These are phyloP conservation scores for Haematococcus lacustris DNA, from an alignment of 139 green algal species.

Conservation along the genomic window DNA sequence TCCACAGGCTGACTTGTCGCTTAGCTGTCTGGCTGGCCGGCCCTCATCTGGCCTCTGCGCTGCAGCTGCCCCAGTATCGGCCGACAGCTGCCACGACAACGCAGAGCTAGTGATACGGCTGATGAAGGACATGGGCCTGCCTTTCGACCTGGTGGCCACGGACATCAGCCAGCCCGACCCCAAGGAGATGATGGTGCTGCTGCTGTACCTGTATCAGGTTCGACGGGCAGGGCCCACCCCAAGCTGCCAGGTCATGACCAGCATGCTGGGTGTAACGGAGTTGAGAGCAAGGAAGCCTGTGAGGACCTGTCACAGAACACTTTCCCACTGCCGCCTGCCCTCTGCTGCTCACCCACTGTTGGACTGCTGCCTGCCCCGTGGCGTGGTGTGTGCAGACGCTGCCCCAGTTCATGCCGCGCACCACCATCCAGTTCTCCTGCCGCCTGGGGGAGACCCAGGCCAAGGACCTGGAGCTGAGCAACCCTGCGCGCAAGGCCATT, in stretches of 20 bases:
- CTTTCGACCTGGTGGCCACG: constrained; percentile 35
- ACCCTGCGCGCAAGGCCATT: constrained; percentile 54
- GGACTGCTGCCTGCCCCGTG: not conserved
- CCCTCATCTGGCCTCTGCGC: too few species aligned
- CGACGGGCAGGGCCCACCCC: too few species aligned
- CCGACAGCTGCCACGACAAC: constrained; percentile 45
- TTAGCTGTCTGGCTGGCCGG: too few species aligned
- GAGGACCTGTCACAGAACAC: too few species aligned
- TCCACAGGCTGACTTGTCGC: too few species aligned
- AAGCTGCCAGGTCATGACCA: not conserved
- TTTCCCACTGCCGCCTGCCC: too few species aligned
- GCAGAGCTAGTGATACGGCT: constrained; percentile 35
- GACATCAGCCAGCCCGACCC: constrained; percentile 42
- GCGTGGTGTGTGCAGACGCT: constrained; percentile 38
- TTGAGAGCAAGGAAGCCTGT: not conserved
- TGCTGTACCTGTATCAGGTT: constrained; percentile 54
- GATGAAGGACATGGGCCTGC: constrained; percentile 41
- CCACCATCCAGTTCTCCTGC: constrained; percentile 51
- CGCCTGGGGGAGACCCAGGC: constrained; percentile 51
- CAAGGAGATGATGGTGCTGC: constrained; percentile 47
- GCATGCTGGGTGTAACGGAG: not conserved
- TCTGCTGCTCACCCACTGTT: too few species aligned
- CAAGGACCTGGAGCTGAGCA: constrained; percentile 65
- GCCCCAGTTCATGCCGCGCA: constrained; percentile 57
- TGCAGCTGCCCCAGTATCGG: too few species aligned